Percentiles rank a stretch among this genome's conserved stretches.
Conservation (phyloP, 768 basidiomycete genomes). For the Phanerodontia chrysosporium region DNA sequence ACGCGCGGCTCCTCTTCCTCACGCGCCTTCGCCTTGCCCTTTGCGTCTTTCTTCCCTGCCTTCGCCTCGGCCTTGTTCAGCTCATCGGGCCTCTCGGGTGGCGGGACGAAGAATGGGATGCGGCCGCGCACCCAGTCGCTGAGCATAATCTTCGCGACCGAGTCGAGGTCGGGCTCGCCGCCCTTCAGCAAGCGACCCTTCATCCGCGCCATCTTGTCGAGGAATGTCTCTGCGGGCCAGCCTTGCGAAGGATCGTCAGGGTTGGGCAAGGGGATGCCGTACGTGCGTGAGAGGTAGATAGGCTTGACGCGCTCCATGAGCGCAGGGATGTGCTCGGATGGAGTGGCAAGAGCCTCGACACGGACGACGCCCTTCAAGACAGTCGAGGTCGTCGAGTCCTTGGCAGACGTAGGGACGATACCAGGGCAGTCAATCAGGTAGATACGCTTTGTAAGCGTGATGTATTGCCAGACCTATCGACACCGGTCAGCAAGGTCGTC, state of each 20-base stretch:
- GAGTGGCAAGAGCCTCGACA: conserved; percentile 89
- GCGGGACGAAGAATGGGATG: conserved; percentile 93
- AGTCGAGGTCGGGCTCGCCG: conserved; percentile 90
- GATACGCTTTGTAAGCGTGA: conserved; percentile 91
- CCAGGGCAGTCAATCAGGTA: conserved; percentile 99
- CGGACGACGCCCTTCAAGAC: conserved; percentile 97
- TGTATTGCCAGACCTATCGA: conserved; percentile 91
- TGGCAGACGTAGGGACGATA: conserved; percentile 90
- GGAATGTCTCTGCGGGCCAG: conserved; percentile 76
- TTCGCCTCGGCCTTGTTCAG: conserved; percentile 58
- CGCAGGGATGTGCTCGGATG: conserved; percentile 86
- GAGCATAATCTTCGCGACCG: conserved; percentile 90
- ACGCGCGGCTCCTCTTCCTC: conserved; percentile 36
- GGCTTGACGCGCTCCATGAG: conserved; percentile 91
- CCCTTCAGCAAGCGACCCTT: conserved; percentile 90
- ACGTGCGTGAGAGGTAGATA: conserved; percentile 84
- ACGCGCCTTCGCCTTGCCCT: conserved; percentile 51
- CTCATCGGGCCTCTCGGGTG: conserved; percentile 78
- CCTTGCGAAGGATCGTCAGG: conserved; percentile 42
- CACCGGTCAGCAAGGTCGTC: background rate
- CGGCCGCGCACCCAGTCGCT: conserved; percentile 97
- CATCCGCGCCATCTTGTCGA: conserved; percentile 83
- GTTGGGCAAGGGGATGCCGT: conserved; percentile 65
- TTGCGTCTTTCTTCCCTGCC: conserved; percentile 39
- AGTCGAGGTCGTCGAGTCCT: conserved; percentile 84